These are phyloP conservation scores for Dothistroma septosporum DNA, from an alignment of 2,329 filamentous ascomycete genomes.

Conservation along the genomic window DNA sequence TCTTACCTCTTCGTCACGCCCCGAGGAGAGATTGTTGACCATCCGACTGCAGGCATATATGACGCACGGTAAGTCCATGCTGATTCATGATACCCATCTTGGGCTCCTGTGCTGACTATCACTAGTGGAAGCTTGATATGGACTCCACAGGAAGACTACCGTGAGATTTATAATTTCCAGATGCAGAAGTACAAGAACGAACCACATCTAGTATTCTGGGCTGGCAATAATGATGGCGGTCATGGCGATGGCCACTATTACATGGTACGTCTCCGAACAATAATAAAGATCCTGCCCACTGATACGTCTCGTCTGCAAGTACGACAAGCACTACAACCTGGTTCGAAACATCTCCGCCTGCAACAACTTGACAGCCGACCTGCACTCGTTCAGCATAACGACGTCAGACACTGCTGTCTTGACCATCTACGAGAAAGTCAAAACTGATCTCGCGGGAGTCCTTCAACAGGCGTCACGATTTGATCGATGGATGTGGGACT, in stretches of 20 bases:
- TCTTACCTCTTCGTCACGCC: slow-evolving; percentile 27
- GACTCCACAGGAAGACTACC: slow-evolving; percentile 18
- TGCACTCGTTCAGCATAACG: slow-evolving; percentile 43
- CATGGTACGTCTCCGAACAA: slow-evolving; percentile 37
- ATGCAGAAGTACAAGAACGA: slow-evolving; percentile 44
- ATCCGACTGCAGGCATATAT: slow-evolving; percentile 17
- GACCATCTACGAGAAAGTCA: slow-evolving; percentile 35
- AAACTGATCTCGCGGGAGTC: slow-evolving; percentile 11
- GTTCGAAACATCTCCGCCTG: slow-evolving; percentile 37
- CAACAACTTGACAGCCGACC: slow-evolving; percentile 36
- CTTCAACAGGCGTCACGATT: background rate
- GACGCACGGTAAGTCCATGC: slow-evolving; percentile 8
- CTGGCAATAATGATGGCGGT: slow-evolving; percentile 44
- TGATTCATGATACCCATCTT: too few relatives aligned
- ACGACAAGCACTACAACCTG: slow-evolving; percentile 31
- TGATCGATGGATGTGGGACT: slow-evolving; percentile 32
- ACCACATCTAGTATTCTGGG: slow-evolving; percentile 48
- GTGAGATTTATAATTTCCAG: slow-evolving; percentile 44
- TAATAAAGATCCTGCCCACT: background rate
- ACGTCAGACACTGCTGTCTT: slow-evolving; percentile 39
- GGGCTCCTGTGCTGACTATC: background rate
- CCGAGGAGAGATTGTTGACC: slow-evolving; percentile 20
- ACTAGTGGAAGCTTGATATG: slow-evolving; percentile 24
- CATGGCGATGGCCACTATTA: slow-evolving; percentile 47
- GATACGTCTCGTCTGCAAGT: slow-evolving; percentile 5